These are phyloP conservation scores for Phytophthora pini DNA, from an alignment of 352 stramenopile genomes.

Conservation along the genomic window DNA sequence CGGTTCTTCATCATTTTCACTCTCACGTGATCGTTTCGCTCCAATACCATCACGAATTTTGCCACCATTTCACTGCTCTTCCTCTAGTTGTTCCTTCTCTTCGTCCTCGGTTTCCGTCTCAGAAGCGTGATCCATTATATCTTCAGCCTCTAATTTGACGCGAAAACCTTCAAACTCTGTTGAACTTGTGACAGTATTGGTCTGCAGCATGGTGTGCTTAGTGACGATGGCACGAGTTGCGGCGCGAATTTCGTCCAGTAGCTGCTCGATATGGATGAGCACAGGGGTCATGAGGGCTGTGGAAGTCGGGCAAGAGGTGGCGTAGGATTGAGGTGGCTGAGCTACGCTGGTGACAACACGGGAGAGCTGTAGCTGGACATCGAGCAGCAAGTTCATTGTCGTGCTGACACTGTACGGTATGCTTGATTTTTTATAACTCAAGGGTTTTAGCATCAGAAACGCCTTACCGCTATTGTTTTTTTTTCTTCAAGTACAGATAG, in stretches of 20 bases:
- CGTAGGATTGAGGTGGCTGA: background rate
- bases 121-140: background rate
- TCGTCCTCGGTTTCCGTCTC: constrained; percentile 22
- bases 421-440: no score
- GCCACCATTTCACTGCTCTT: background rate
- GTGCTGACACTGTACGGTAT: no score
- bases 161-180: background rate
- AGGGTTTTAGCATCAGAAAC: no score
- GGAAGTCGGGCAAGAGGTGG: background rate
- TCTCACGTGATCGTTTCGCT: constrained; percentile 6
- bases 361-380: constrained; percentile 7
- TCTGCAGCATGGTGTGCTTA: background rate
- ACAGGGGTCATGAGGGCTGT: constrained; percentile 2
- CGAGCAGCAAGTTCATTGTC: background rate
- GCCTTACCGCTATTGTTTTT: no score
- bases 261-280: constrained; percentile 17
- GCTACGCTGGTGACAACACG: background rate
- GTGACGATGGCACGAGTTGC: constrained; percentile 7
- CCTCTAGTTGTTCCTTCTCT: constrained; percentile 1
- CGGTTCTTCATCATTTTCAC: background rate
- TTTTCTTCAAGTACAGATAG: no score
- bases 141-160: constrained; percentile 10
- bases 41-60: background rate
- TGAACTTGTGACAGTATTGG: background rate
- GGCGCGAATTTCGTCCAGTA: constrained; percentile 19